Percentiles rank a stretch among this genome's conserved stretches.
Evolutionary conservation across 805 yeast species (phyloP).

Genomic region (Candida verbasci): DNA sequence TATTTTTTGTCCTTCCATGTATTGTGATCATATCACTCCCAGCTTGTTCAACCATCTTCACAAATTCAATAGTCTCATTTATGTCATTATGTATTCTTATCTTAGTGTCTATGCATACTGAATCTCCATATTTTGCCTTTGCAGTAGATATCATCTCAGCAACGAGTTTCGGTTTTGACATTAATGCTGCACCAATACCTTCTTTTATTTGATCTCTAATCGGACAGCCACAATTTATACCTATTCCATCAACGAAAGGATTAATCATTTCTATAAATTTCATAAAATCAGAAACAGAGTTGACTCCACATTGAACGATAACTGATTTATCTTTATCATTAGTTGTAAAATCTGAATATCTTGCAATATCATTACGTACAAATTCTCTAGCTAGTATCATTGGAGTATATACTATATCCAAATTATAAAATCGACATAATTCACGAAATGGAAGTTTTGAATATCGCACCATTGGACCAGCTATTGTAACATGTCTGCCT

Average conservation of each 20-base stretch:
- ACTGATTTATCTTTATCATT: constrained; percentile 65
- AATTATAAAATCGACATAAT: constrained; percentile 60
- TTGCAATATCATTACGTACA: constrained; percentile 76
- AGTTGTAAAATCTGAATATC: constrained; percentile 82
- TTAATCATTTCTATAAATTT: constrained; percentile 85
- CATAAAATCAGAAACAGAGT: constrained; percentile 74
- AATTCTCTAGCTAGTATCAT: constrained; percentile 96
- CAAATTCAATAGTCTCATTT: constrained; percentile 68
- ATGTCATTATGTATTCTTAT: constrained; percentile 81
- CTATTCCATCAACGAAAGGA: constrained; percentile 90
- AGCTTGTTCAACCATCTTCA: constrained; percentile 67
- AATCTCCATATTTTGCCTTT: constrained; percentile 66
- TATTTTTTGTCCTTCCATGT: constrained; percentile 85
- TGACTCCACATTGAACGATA: constrained; percentile 87
- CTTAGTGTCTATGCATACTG: constrained; percentile 82
- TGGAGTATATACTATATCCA: constrained; percentile 88
- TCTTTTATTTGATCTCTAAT: constrained; percentile 90
- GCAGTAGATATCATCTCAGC: constrained; percentile 81
- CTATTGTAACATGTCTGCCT: constrained; percentile 35
- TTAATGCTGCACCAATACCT: constrained; percentile 95
- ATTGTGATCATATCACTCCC: constrained; percentile 94
- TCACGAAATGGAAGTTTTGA: constrained; percentile 91
- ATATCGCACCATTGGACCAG: constrained; percentile 97
- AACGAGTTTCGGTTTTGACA: constrained; percentile 77
- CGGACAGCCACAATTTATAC: constrained; percentile 97